These are phyloP conservation scores for Saccharum officinarum DNA, from an alignment of 176 grass and related monocot genomes.

Conservation along the genomic window DNA sequence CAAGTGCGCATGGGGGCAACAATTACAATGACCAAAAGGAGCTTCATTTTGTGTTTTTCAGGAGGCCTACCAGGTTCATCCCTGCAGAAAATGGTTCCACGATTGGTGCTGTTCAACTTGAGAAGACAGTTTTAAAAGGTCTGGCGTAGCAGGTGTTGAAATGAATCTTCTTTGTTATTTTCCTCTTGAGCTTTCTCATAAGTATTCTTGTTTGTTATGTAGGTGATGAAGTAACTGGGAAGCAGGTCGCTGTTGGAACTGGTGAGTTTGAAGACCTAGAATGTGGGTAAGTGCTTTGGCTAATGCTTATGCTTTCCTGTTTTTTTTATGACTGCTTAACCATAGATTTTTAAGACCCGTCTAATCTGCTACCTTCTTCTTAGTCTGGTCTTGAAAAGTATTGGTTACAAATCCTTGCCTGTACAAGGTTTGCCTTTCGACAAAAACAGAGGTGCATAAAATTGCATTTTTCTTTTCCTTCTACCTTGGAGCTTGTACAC, in stretches of 20 bases:
- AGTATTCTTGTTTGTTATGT: slow-evolving; percentile 28
- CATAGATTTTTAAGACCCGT: background rate
- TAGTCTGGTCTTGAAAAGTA: slow-evolving; percentile 90
- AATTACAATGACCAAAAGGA: slow-evolving; percentile 46
- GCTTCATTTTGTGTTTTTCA: slow-evolving; percentile 86
- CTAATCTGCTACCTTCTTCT: slow-evolving; percentile 31
- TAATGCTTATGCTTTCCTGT: slow-evolving; percentile 27
- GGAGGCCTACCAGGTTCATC: slow-evolving; percentile 68
- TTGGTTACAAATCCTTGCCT: slow-evolving; percentile 89
- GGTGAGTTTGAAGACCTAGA: slow-evolving; percentile 77
- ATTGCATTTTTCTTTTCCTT: background rate
- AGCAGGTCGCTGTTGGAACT: slow-evolving; percentile 71
- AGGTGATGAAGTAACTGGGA: slow-evolving; percentile 66
- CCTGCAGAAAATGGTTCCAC: slow-evolving; percentile 53
- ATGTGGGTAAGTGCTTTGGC: slow-evolving; percentile 68
- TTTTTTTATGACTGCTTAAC: slow-evolving; percentile 4
- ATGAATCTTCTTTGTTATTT: slow-evolving; percentile 1
- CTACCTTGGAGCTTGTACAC: background rate
- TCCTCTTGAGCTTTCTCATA: background rate
- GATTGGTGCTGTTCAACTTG: slow-evolving; percentile 59
- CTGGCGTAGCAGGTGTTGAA: slow-evolving; percentile 25
- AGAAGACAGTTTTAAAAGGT: slow-evolving; percentile 85
- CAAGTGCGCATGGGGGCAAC: slow-evolving; percentile 26
- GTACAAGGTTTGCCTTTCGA: slow-evolving; percentile 80
- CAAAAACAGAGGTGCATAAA: slow-evolving; percentile 61